Evolutionary conservation across 1,284 basidiomycete genomes (phyloP).

Genomic region (Apiotrichum porosum): DNA sequence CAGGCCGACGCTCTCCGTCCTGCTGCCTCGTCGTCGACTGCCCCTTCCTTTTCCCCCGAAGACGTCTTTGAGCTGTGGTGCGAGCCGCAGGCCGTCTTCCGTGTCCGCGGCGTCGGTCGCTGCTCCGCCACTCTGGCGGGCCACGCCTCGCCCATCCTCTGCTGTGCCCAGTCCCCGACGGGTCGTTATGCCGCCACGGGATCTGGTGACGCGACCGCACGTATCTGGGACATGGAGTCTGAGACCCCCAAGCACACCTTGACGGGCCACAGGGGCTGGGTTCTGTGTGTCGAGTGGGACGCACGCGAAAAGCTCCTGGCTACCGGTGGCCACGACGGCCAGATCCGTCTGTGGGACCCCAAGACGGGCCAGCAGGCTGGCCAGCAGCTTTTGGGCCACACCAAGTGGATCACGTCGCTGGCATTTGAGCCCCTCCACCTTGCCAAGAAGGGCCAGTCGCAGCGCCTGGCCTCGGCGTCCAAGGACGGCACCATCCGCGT

Average conservation of each 20-base stretch:
- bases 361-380: conserved; percentile 78
- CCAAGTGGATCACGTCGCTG: conserved; percentile 96
- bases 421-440: conserved; percentile 95
- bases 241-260: conserved; percentile 88
- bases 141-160: conserved; percentile 89
- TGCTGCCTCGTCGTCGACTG: conserved; percentile 28
- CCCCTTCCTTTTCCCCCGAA: conserved; percentile 64
- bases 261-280: conserved; percentile 88
- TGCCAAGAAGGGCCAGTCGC: conserved; percentile 57
- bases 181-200: conserved; percentile 88
- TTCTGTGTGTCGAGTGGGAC: conserved; percentile 96
- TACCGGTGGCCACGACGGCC: conserved; percentile 85
- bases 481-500: conserved; percentile 94
- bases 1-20: conserved; percentile 71
- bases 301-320: conserved; percentile 82
- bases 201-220: conserved; percentile 86
- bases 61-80: conserved; percentile 81
- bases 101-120: conserved; percentile 84
- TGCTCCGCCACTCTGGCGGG: conserved; percentile 87
- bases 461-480: conserved; percentile 89
- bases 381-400: conserved; percentile 81
- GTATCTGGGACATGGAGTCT: conserved; percentile 90
- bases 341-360: conserved; percentile 84
- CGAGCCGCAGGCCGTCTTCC: conserved; percentile 92
- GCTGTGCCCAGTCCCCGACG: conserved; percentile 91